Base-by-base conservation (phyloP, 495 filamentous ascomycete species). In the Poronia punctata region DNA sequence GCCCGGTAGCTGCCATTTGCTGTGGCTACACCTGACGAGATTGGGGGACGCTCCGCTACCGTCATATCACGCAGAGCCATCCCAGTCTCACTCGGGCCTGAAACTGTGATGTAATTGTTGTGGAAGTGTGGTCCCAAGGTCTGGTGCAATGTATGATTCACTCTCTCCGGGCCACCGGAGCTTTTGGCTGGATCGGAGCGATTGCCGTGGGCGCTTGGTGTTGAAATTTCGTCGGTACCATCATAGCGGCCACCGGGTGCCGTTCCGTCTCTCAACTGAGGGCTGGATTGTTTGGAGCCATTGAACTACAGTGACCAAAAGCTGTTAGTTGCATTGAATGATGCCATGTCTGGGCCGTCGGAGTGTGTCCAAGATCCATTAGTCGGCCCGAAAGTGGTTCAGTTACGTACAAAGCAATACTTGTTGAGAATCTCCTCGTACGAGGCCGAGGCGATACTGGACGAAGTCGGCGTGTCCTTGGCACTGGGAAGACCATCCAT, bases 361-460 rank as follows among this genome's bases (percentile, higher is more conserved):
- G 37, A 17, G 24, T 46, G 24, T 28, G 54, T 50, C 54, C 32
- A 46, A 50, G 44, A 57, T 57, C 53, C 37, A 40, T 36, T n/a
- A 26, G 44, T 45, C 46, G 48, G 48, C 48, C 40, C 52, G 48
- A 23, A 32, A 28, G 34, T 27, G 45, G 50, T 50, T 48, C 61
- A 48, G 44, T 48, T 70, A 93, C 88, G 77, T 86, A 95, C 89
- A 75, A 94, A 95, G 73, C 92, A 98, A 67, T 94, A 98, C 65
- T 93, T 94, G 70, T 94, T 85, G 54, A 98, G 78, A 42, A 98
- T 72, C 61, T 98, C 92, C 57, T 88, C 81, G 63, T 97, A 96
- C 37, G 86, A 84, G 26, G 83, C 76, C 17, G 90, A 93, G 17
- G 88, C 74, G 47, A 90, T 71, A 45, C 64, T 68, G 18, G 65